These are phyloP conservation scores for Phytophthora constricta DNA, from an alignment of 352 stramenopile genomes.

Conservation along the genomic window DNA sequence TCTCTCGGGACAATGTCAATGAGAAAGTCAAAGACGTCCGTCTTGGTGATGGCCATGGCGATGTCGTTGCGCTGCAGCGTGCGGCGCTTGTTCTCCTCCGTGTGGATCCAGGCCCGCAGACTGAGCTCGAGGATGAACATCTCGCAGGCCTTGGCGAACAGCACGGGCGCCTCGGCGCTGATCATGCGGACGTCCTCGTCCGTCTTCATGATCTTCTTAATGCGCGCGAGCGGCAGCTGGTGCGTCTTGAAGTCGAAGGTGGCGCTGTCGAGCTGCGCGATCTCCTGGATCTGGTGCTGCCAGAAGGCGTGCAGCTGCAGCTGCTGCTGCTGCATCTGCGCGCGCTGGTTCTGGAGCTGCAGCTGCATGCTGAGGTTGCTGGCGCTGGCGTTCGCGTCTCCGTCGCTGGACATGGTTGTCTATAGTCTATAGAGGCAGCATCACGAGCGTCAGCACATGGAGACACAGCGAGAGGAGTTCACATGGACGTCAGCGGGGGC, in stretches of 20 bases:
- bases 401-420: slow-evolving; percentile 60
- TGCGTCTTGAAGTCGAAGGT: slow-evolving; percentile 90
- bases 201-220: slow-evolving; percentile 97
- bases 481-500: slow-evolving; percentile 23
- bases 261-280: slow-evolving; percentile 87
- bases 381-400: slow-evolving; percentile 29
- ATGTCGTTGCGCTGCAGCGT: slow-evolving; percentile 93
- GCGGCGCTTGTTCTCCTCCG: slow-evolving; percentile 93
- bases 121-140: slow-evolving; percentile 95
- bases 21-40: slow-evolving; percentile 93
- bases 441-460: neutral
- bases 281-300: slow-evolving; percentile 89
- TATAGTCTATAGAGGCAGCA: neutral
- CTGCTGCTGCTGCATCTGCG: slow-evolving; percentile 90
- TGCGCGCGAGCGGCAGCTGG: slow-evolving; percentile 91
- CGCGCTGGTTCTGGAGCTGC: slow-evolving; percentile 86
- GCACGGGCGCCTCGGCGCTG: slow-evolving; percentile 90
- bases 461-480: slow-evolving; percentile 6
- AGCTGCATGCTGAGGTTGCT: slow-evolving; percentile 83
- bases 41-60: slow-evolving; percentile 90
- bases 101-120: slow-evolving; percentile 90
- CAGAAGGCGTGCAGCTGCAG: slow-evolving; percentile 88
- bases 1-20: slow-evolving; percentile 92
- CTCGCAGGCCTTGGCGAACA: slow-evolving; percentile 95
- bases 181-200: slow-evolving; percentile 96